Conservation (phyloP, 179 eudicot species). For the Patellifolia procumbens region DNA sequence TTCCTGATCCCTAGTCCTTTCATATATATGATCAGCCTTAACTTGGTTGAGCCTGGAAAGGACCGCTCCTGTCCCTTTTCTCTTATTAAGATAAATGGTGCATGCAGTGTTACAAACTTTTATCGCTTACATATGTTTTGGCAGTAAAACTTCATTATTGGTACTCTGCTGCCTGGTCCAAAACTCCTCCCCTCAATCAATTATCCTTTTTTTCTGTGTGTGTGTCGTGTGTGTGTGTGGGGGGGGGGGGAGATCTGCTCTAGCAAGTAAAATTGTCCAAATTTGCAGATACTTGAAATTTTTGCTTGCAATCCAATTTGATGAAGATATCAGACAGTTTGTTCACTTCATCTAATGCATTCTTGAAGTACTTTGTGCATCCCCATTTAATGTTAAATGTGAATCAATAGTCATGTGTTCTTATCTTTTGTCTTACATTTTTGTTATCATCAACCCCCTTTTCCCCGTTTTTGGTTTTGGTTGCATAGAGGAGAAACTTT, state of each 20-base stretch:
- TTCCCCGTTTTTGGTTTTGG: background rate
- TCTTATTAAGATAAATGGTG: background rate
- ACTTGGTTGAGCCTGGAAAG: background rate
- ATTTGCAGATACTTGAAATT: too few species aligned
- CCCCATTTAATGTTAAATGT: background rate
- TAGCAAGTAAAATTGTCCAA: background rate
- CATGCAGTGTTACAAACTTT: background rate
- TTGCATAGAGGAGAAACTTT: background rate
- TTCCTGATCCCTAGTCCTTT: constrained; percentile 13
- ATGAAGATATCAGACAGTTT: too few species aligned
- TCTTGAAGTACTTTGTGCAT: background rate
- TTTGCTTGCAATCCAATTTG: too few species aligned
- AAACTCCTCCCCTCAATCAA: background rate
- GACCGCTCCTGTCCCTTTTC: background rate
- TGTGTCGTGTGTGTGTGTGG: too few species aligned
- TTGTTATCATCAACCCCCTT: background rate
- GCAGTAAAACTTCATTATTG: background rate
- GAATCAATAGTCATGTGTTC: background rate
- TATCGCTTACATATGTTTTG: background rate
- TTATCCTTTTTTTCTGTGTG: background rate
- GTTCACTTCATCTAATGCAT: too few species aligned
- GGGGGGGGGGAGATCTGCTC: background rate
- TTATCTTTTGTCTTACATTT: background rate
- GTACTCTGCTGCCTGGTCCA: too few species aligned
- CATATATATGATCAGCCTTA: background rate